These are phyloP conservation scores for Stagonosporopsis cucurbitacearum DNA, from an alignment of 2,329 filamentous ascomycete species.

Conservation along the genomic window DNA sequence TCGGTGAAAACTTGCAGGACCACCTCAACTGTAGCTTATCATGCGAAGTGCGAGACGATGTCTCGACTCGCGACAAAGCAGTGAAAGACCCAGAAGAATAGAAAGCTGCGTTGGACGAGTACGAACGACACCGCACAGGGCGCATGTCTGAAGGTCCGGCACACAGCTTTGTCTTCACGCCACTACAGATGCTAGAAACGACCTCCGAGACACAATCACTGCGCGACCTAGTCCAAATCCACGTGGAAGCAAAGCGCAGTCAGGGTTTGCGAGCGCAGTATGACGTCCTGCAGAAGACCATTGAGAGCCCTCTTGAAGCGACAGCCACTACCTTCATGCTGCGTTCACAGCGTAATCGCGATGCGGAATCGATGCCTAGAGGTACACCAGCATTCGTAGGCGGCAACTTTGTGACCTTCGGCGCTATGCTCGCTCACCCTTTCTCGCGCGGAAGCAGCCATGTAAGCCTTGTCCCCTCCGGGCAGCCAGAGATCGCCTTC, in stretches of 20 bases:
- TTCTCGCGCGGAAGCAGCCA: constrained; percentile 53
- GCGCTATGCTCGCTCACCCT: constrained; percentile 39
- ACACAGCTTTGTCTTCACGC: constrained; percentile 30
- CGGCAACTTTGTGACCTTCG: constrained; percentile 25
- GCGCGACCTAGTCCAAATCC: constrained; percentile 5
- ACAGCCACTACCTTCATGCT: constrained; percentile 27
- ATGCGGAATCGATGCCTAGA: constrained; percentile 12
- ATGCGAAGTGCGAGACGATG: constrained; percentile 17
- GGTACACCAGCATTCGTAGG: constrained; percentile 17
- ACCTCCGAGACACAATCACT: constrained; percentile 21
- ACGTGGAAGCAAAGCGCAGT: constrained; percentile 8
- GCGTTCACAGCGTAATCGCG: constrained; percentile 20
- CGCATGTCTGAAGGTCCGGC: constrained; percentile 25
- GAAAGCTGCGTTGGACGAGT: constrained; percentile 21
- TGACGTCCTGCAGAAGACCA: constrained; percentile 19
- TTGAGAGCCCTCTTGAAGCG: constrained; percentile 25
- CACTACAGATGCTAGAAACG: constrained; percentile 26
- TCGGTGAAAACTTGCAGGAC: constrained; percentile 69
- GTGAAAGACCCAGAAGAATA: constrained; percentile 15
- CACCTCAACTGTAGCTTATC: constrained; percentile 47
- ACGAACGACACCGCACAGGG: constrained; percentile 23
- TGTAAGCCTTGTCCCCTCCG: constrained; percentile 43
- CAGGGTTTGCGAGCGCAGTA: constrained; percentile 19
- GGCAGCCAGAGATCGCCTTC: constrained; percentile 49
- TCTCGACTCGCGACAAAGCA: constrained; percentile 21